phyloP scores from a whole-genome alignment of 768 basidiomycete species.

The Gymnopilus dilepis region DNA sequence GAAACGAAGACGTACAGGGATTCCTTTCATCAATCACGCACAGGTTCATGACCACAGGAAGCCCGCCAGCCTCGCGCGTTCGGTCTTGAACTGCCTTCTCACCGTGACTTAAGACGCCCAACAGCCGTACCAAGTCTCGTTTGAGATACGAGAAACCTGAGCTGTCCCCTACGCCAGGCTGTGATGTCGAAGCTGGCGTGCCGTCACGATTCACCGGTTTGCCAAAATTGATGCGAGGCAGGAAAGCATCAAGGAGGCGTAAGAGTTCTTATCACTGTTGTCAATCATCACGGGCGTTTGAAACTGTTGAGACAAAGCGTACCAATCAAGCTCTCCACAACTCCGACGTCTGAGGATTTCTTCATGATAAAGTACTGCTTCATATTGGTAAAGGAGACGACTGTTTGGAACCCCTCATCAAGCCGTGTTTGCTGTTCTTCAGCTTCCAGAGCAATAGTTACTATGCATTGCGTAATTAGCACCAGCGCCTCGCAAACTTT shows the following conservation, averaged over 20 bases:
- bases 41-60: conserved; percentile 84
- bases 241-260: conserved; percentile 75
- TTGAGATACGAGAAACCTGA: conserved; percentile 85
- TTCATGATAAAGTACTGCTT: conserved; percentile 51
- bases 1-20: conserved; percentile 71
- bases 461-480: conserved; percentile 76
- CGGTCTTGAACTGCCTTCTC: conserved; percentile 75
- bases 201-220: conserved; percentile 51
- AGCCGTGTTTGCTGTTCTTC: conserved; percentile 37
- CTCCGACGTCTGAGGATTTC: conserved; percentile 45
- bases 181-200: conserved; percentile 31
- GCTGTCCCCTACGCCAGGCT: conserved; percentile 39
- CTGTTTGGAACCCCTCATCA: conserved; percentile 22
- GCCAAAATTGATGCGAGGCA: conserved; percentile 85
- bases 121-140: conserved; percentile 84
- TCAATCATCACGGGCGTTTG: conserved; percentile 16
- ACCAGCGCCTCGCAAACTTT: conserved; percentile 84
- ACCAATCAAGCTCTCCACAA: conserved; percentile 67
- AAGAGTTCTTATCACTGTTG: conserved; percentile 60
- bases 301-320: conserved; percentile 25
- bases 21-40: conserved; percentile 92
- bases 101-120: conserved; percentile 78
- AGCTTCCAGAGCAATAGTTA: conserved; percentile 63
- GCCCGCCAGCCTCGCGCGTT: conserved; percentile 70
- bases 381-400: conserved; percentile 33